Percentiles rank a stretch among this genome's conserved stretches.
phyloP scores from a whole-genome alignment of 805 yeast species.

The Kuraishia molischiana region DNA sequence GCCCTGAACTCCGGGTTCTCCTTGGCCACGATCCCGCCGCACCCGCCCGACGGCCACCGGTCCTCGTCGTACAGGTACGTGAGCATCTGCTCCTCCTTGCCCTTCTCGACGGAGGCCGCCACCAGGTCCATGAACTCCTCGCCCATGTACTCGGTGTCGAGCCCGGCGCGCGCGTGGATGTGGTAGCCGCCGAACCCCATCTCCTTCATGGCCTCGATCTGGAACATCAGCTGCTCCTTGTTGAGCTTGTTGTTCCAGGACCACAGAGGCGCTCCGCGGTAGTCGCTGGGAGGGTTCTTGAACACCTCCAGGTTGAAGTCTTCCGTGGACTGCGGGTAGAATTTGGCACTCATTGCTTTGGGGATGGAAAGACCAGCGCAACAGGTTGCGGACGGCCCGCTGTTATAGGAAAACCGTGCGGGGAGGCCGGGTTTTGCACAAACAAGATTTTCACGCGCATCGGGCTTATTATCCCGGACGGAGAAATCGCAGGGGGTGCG shows the following conservation, averaged over 20 bases:
- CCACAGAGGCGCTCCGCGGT: slow-evolving; percentile 2
- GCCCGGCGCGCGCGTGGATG: slow-evolving; percentile 6
- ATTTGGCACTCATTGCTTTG: too few relatives aligned
- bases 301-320: not conserved
- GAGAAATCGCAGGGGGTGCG: too few relatives aligned
- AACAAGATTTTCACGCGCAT: too few relatives aligned
- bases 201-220: slow-evolving; percentile 2
- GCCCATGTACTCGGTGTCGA: slow-evolving; percentile 6
- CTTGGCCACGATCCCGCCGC: slow-evolving; percentile 5
- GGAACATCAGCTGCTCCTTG: slow-evolving; percentile 1
- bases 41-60: slow-evolving; percentile 7
- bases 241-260: slow-evolving; percentile 2
- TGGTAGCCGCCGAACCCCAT: slow-evolving; percentile 8
- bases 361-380: too few relatives aligned
- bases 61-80: slow-evolving; percentile 7
- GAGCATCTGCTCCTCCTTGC: slow-evolving; percentile 3
- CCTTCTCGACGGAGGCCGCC: slow-evolving; percentile 4
- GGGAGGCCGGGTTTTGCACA: too few relatives aligned
- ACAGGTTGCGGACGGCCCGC: too few relatives aligned
- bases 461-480: too few relatives aligned
- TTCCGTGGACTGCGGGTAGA: slow-evolving; percentile 1
- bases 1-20: slow-evolving; percentile 5
- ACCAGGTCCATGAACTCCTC: slow-evolving; percentile 6
- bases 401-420: too few relatives aligned
- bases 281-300: slow-evolving; percentile 1